Base-by-base conservation (phyloP, 1,139 yeast genomes). In the Suhomyces yuchorum region DNA sequence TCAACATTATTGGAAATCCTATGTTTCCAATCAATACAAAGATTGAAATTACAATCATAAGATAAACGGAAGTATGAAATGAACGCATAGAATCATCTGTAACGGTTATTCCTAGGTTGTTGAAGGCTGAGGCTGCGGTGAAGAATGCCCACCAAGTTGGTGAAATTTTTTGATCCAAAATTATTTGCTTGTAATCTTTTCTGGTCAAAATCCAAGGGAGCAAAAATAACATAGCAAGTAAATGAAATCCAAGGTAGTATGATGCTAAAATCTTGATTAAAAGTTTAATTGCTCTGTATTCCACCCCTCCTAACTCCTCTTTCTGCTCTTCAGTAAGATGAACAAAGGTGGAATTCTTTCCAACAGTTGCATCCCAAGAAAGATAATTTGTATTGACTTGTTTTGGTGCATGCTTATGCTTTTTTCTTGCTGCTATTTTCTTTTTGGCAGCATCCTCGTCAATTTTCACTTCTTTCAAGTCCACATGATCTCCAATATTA, bases 301-400 rank as follows among this genome's bases (percentile, higher is more conserved):
- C 99, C 11, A 93, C 97, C 46, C 99, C 99, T 28, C 99, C 99
- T 40, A 93, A 70, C 63, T 93, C 99, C 51, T 87, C 96, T 59
- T 90, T 90, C 65, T 95, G 98, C 19, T 81, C 86, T 23, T 84
- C 90, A 2, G 89, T 83, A 48, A 93, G 69, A 28, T 86, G 86
- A 2, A 89, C 87, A 72, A 93, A 93, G 0, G 92, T 87, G 1
- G 99, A 93, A 66, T 95, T 95, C 63, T 98, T 80, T 11, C 97
- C 99, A 42, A 95, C 80, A 0, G 91, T 90, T 0, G 99, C 98
- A 23, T 80, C 80, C 92, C 96, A 92, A 0, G 97, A 90, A 36
- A 93, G 72, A 59, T 92, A 93, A 53, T 75, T 77, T 0, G 84
- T 70, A 47, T 83, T 79, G 7, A 15, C 34, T 14, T 14, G 6